Conservation (phyloP, 192 early-diverging fungal species). For the Coemansia sp. region DNA sequence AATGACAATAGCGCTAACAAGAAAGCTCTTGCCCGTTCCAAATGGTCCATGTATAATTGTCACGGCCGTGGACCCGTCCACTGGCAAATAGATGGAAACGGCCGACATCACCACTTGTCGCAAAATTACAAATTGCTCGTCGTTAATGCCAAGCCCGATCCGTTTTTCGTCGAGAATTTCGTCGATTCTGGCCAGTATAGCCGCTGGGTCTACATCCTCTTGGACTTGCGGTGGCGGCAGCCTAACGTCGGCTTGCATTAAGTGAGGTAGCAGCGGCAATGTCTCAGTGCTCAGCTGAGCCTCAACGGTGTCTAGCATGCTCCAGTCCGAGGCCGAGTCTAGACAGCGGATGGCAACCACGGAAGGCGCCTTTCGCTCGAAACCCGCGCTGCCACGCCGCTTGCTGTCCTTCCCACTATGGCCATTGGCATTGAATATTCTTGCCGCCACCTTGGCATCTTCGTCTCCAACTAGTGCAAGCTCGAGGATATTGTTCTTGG, state of each 20-base stretch:
- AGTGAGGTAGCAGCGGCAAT: conserved; percentile 28
- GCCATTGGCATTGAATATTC: conserved; percentile 24
- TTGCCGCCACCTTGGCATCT: conserved; percentile 33
- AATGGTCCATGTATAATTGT: conserved; percentile 59
- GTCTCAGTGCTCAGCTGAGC: conserved; percentile 23
- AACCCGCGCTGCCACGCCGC: background rate
- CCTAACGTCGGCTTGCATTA: conserved; percentile 12
- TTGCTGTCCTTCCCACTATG: background rate
- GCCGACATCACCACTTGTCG: conserved; percentile 32
- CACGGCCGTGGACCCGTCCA: conserved; percentile 19
- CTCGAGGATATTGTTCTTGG: conserved; percentile 54
- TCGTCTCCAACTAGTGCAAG: conserved; percentile 44
- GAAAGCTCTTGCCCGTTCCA: conserved; percentile 77
- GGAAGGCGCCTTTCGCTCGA: conserved; percentile 11
- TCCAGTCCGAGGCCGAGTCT: conserved; percentile 48
- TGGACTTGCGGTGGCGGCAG: background rate
- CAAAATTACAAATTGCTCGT: conserved; percentile 34
- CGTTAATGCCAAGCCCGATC: conserved; percentile 27
- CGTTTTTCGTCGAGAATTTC: conserved; percentile 13
- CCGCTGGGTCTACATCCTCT: conserved; percentile 3
- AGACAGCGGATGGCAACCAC: conserved; percentile 45
- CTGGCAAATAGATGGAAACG: conserved; percentile 36
- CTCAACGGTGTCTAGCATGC: conserved; percentile 51
- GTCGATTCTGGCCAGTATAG: background rate
- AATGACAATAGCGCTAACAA: conserved; percentile 64